Percentiles rank a stretch among this genome's conserved stretches.
These are phyloP conservation scores for Arthrobotrys conoides DNA, from an alignment of 2,329 filamentous ascomycete genomes.

Conservation along the genomic window DNA sequence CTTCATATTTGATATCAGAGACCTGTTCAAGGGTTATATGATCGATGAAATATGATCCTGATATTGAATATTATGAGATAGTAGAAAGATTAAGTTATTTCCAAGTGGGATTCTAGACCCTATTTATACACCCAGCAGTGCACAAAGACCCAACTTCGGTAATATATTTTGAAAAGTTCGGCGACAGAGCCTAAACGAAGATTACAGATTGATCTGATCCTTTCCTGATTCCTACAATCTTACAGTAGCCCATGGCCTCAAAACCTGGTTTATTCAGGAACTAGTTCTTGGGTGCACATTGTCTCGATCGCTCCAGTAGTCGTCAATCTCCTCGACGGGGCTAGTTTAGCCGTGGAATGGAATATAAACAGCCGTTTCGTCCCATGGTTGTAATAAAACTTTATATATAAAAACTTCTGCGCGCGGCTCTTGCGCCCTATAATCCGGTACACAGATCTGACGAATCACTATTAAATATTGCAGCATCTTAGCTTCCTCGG, in stretches of 20 bases:
- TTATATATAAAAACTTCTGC: conserved; percentile 18
- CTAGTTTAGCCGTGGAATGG: conserved; percentile 58
- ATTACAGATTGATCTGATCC: conserved; percentile 1
- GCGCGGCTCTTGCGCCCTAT: conserved; percentile 51
- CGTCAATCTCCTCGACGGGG: conserved; percentile 27
- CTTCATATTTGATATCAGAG: conserved; percentile 41
- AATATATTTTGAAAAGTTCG: background rate
- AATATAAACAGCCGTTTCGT: conserved; percentile 48
- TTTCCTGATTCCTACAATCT: background rate
- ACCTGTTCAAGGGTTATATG: conserved; percentile 8
- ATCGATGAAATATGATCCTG: background rate
- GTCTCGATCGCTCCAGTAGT: background rate
- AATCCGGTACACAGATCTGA: conserved; percentile 47
- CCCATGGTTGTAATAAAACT: conserved; percentile 55
- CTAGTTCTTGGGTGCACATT: conserved; percentile 4
- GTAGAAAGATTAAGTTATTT: background rate
- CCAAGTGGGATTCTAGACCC: background rate
- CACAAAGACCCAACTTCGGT: background rate
- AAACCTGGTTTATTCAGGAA: conserved; percentile 34
- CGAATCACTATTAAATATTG: conserved; percentile 36
- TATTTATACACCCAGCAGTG: conserved; percentile 29
- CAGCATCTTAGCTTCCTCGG: conserved; percentile 32
- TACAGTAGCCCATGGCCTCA: background rate
- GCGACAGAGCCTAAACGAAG: background rate
- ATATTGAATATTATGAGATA: conserved; percentile 45